Conservation (phyloP, 306 rosid genomes). For the Quercus mongolica region DNA sequence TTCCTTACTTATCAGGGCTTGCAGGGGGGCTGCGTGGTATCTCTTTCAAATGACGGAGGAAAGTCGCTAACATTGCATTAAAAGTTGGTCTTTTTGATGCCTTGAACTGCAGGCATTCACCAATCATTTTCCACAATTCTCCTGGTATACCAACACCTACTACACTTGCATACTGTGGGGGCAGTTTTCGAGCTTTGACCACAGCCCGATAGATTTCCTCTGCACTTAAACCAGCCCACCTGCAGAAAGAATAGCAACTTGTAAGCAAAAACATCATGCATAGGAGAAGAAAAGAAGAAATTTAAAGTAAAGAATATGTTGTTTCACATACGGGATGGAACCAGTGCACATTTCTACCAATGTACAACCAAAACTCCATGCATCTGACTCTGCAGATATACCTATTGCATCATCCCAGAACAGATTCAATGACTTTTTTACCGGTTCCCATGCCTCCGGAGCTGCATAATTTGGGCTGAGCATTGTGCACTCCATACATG, state of each 20-base stretch:
- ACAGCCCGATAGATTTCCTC: constrained; percentile 90
- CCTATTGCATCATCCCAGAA: constrained; percentile 98
- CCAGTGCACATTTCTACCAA: constrained; percentile 99
- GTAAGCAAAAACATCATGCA: constrained; percentile 24
- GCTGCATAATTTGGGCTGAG: constrained; percentile 96
- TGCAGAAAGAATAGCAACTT: constrained; percentile 48
- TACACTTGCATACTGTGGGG: constrained; percentile 97
- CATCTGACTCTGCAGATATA: constrained; percentile 94
- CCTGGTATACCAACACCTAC: constrained; percentile 99
- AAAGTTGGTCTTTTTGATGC: constrained; percentile 87
- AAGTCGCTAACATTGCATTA: constrained; percentile 78
- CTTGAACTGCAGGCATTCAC: constrained; percentile 96
- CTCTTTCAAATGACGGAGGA: constrained; percentile 94
- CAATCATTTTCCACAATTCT: constrained; percentile 98
- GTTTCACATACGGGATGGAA: constrained; percentile 90
- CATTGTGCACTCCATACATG: constrained; percentile 98
- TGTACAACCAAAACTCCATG: constrained; percentile 99
- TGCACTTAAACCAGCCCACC: constrained; percentile 92
- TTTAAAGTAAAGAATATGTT: constrained; percentile 34
- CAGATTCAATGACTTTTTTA: constrained; percentile 76
- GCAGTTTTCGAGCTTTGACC: constrained; percentile 76
- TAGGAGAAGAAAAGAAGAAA: constrained; percentile 21
- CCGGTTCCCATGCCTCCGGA: constrained; percentile 99
- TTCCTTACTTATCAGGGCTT: constrained; percentile 90
- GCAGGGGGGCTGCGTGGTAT: constrained; percentile 92